A percentile compares a stretch with the other conserved stretches of the same genome.
phyloP scores from a whole-genome alignment of 2,329 filamentous ascomycete species.

The Tolypocladium album region DNA sequence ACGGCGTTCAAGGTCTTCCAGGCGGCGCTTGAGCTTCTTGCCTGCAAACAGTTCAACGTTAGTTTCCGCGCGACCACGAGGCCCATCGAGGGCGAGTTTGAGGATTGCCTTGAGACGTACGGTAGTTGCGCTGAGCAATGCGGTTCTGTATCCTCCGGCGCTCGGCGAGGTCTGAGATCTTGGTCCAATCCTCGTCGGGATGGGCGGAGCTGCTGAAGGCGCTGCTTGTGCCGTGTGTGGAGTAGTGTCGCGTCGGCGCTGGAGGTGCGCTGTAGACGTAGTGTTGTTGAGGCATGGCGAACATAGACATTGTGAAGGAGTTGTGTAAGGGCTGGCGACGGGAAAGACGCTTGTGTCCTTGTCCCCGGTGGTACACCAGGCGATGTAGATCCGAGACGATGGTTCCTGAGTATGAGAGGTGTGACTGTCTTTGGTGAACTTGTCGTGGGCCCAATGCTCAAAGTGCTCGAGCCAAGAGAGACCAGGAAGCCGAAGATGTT shows the following conservation, averaged over 20 bases:
- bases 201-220: slow-evolving; percentile 92
- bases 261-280: slow-evolving; percentile 18
- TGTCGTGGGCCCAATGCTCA: neutral
- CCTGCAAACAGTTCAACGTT: slow-evolving; percentile 34
- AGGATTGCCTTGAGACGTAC: slow-evolving; percentile 38
- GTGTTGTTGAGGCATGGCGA: slow-evolving; percentile 21
- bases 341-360: neutral
- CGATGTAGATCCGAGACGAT: neutral
- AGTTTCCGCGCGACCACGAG: neutral
- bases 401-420: neutral
- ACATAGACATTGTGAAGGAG: slow-evolving; percentile 22
- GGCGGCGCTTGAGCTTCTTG: slow-evolving; percentile 85
- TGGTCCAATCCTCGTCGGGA: slow-evolving; percentile 97
- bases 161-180: slow-evolving; percentile 95
- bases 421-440: neutral
- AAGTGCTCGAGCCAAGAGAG: neutral
- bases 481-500: neutral
- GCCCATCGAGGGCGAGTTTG: no score
- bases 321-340: neutral
- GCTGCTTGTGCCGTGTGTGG: slow-evolving; percentile 72
- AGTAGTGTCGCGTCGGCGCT: slow-evolving; percentile 52
- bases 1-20: slow-evolving; percentile 75
- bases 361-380: neutral
- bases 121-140: slow-evolving; percentile 95
- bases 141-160: slow-evolving; percentile 91